Conservation (phyloP, 2,329 filamentous ascomycete species). For the Pestalotiopsis sp. region DNA sequence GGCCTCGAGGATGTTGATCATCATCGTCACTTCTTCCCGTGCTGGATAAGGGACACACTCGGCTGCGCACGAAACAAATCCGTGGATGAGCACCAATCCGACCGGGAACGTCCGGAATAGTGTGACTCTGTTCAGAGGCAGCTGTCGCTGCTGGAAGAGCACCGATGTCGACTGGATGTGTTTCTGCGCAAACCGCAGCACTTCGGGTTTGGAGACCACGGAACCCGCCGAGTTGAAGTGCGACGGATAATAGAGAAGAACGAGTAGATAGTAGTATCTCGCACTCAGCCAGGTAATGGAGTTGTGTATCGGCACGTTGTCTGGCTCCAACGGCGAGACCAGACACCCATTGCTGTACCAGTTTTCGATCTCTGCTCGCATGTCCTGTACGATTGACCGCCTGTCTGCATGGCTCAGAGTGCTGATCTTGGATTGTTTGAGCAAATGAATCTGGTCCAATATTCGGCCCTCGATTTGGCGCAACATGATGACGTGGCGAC, state of each 20-base stretch:
- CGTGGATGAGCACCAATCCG: conserved; percentile 38
- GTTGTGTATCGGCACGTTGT: conserved; percentile 47
- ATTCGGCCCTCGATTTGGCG: conserved; percentile 46
- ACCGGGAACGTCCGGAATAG: conserved; percentile 42
- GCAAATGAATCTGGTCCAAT: conserved; percentile 37
- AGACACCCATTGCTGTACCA: conserved; percentile 50
- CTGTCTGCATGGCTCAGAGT: conserved; percentile 34
- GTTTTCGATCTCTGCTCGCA: conserved; percentile 46
- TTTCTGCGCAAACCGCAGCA: conserved; percentile 42
- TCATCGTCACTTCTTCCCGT: conserved; percentile 36
- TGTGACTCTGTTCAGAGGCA: conserved; percentile 45
- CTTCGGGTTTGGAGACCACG: conserved; percentile 32
- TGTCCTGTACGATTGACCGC: conserved; percentile 32
- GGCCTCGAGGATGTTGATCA: conserved; percentile 39
- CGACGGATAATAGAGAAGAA: conserved; percentile 45
- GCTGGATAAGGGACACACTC: conserved; percentile 28
- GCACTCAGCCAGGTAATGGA: conserved; percentile 46
- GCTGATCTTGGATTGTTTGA: conserved; percentile 31
- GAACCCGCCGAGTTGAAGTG: conserved; percentile 39
- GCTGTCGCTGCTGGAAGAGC: conserved; percentile 43
- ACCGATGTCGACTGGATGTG: conserved; percentile 44
- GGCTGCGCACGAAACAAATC: conserved; percentile 22
- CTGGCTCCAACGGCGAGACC: conserved; percentile 42
- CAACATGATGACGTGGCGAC: conserved; percentile 46
- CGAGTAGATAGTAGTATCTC: conserved; percentile 46